phyloP scores from a whole-genome alignment of 768 basidiomycete species.

The Sporobolomyces pararoseus region DNA sequence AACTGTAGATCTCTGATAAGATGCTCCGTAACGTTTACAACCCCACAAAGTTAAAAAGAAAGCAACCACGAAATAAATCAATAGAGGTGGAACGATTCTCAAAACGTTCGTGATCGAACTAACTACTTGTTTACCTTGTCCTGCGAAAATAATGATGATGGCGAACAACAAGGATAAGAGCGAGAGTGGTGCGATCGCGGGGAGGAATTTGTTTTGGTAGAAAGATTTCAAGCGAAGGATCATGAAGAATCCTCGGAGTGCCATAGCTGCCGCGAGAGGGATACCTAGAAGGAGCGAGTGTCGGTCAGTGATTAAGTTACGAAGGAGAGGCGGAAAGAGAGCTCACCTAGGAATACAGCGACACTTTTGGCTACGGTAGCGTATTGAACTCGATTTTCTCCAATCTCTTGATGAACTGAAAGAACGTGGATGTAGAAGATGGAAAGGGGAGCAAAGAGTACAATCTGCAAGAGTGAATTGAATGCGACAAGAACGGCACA shows the following conservation, averaged over 20 bases:
- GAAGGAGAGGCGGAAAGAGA: neutral
- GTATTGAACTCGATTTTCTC: conserved; percentile 57
- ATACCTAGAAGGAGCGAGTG: conserved; percentile 61
- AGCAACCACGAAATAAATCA: conserved; percentile 67
- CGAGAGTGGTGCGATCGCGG: conserved; percentile 64
- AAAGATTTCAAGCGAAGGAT: conserved; percentile 49
- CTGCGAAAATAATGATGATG: conserved; percentile 70
- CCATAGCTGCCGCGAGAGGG: conserved; percentile 66
- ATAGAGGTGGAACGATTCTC: conserved; percentile 67
- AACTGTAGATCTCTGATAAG: conserved; percentile 1
- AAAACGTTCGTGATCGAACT: conserved; percentile 56
- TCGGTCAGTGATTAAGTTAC: neutral
- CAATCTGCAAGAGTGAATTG: conserved; percentile 73
- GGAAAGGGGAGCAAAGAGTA: conserved; percentile 69
- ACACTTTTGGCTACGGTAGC: conserved; percentile 59
- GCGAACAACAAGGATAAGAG: conserved; percentile 77
- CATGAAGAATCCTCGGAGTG: conserved; percentile 62
- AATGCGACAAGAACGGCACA: conserved; percentile 72
- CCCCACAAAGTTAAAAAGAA: conserved; percentile 50
- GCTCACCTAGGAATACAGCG: conserved; percentile 63
- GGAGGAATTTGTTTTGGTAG: conserved; percentile 59
- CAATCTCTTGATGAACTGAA: conserved; percentile 51
- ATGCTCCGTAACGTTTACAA: conserved; percentile 2
- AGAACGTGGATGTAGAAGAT: conserved; percentile 70
- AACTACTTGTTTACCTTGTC: conserved; percentile 53